Evolutionary conservation across 768 basidiomycete genomes (phyloP).

Genomic region (Naganishia antarctica): DNA sequence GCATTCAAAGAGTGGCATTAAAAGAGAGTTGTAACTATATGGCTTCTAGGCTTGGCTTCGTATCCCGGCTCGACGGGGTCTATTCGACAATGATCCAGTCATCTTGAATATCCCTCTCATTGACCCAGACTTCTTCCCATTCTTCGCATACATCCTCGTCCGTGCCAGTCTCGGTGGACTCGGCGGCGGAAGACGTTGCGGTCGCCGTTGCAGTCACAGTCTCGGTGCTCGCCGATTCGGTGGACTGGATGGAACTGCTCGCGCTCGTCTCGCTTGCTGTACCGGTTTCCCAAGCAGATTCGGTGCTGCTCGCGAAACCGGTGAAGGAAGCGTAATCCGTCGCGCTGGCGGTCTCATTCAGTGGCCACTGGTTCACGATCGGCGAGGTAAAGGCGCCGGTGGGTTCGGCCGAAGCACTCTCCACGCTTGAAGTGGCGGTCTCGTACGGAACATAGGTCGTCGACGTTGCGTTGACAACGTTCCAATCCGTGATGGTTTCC

Average conservation of each 20-base stretch:
- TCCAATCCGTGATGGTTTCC: slow-evolving; percentile 35
- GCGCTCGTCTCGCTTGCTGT: background rate
- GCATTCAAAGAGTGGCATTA: slow-evolving; percentile 19
- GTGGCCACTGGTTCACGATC: background rate
- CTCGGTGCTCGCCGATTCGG: slow-evolving; percentile 13
- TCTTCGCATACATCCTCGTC: slow-evolving; percentile 22
- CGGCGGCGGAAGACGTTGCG: slow-evolving; percentile 2
- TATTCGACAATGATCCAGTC: slow-evolving; percentile 27
- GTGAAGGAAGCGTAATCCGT: background rate
- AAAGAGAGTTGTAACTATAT: slow-evolving; percentile 1
- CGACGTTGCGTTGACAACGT: slow-evolving; percentile 42
- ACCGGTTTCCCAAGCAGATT: slow-evolving; percentile 5
- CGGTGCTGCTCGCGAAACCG: background rate
- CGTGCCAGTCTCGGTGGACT: slow-evolving; percentile 3
- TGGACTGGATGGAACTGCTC: background rate
- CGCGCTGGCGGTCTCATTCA: background rate
- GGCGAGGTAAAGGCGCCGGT: background rate
- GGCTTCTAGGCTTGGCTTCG: too few species aligned
- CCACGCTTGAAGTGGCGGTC: background rate
- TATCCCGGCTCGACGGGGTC: background rate
- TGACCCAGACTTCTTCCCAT: slow-evolving; percentile 28
- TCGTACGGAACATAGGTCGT: slow-evolving; percentile 29
- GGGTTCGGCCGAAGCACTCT: background rate
- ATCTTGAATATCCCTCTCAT: slow-evolving; percentile 26
- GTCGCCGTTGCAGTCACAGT: background rate